Conservation (phyloP, 148 eudicot genomes). For the Amaranthus hypochondriacus region DNA sequence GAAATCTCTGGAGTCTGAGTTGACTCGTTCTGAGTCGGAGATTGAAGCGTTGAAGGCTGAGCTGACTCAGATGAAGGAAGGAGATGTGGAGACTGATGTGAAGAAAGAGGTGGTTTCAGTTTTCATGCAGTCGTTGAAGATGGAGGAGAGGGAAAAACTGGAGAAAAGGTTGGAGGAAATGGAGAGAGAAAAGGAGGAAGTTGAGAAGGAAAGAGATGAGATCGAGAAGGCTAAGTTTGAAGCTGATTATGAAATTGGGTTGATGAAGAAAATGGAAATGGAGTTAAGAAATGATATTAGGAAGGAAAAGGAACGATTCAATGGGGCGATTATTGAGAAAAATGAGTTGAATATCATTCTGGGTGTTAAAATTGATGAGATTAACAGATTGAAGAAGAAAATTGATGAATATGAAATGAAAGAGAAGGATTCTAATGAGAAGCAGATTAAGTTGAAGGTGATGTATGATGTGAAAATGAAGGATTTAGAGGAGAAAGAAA, state of each 20-base stretch:
- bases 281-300: slow-evolving; percentile 29
- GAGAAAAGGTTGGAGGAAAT: slow-evolving; percentile 29
- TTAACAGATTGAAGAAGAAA: slow-evolving; percentile 24
- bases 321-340: slow-evolving; percentile 22
- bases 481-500: slow-evolving; percentile 34
- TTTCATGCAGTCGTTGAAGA: slow-evolving; percentile 32
- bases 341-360: slow-evolving; percentile 28
- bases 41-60: slow-evolving; percentile 34
- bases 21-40: slow-evolving; percentile 40
- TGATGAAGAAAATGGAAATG: slow-evolving; percentile 30
- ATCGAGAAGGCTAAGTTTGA: slow-evolving; percentile 33
- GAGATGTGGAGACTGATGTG: slow-evolving; percentile 17
- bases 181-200: slow-evolving; percentile 36
- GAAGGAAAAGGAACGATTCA: slow-evolving; percentile 23
- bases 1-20: slow-evolving; percentile 45
- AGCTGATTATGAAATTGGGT: slow-evolving; percentile 35
- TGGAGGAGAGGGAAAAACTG: slow-evolving; percentile 28
- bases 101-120: slow-evolving; percentile 36
- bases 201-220: slow-evolving; percentile 37
- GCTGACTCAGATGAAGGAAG: slow-evolving; percentile 37
- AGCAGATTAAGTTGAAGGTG: slow-evolving; percentile 26
- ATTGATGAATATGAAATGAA: slow-evolving; percentile 33
- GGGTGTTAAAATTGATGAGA: slow-evolving; percentile 26
- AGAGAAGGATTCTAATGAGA: slow-evolving; percentile 22
- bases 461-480: slow-evolving; percentile 24